phyloP scores from a whole-genome alignment of 1,284 basidiomycete species.

The Ceratobasidium sp. region DNA sequence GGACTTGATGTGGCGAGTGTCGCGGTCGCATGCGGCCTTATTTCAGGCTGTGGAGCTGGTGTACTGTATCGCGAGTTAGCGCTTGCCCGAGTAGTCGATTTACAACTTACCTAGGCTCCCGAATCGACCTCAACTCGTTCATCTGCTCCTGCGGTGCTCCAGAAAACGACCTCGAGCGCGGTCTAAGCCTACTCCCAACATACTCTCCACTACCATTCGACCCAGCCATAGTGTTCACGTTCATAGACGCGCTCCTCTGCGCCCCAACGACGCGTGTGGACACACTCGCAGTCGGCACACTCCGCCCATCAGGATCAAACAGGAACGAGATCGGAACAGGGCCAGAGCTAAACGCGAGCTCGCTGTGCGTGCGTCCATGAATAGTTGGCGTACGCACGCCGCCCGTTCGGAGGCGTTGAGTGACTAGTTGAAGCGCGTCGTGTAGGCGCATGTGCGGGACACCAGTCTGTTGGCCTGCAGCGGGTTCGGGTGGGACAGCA shows the following conservation, averaged over 20 bases:
- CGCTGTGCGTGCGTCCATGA: conserved; percentile 70
- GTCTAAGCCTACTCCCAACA: conserved; percentile 58
- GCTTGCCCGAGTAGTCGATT: neutral
- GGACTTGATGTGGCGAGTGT: conserved; percentile 46
- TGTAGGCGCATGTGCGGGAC: conserved; percentile 32
- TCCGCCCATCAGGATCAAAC: conserved; percentile 58
- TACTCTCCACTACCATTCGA: conserved; percentile 7
- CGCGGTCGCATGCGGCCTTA: conserved; percentile 27
- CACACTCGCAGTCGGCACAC: conserved; percentile 15
- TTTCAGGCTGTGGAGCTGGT: conserved; percentile 35
- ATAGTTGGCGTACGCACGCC: conserved; percentile 62
- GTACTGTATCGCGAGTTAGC: conserved; percentile 30
- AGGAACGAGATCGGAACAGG: conserved; percentile 77
- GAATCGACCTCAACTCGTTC: conserved; percentile 14
- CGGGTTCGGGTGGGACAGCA: neutral
- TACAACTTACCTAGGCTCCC: conserved; percentile 30
- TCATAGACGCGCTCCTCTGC: conserved; percentile 43
- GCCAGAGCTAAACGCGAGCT: conserved; percentile 66
- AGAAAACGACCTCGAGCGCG: conserved; percentile 80
- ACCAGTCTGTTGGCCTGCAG: neutral
- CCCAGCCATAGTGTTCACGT: neutral
- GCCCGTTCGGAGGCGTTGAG: conserved; percentile 44
- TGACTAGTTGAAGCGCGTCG: conserved; percentile 41
- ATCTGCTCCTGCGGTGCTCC: conserved; percentile 63
- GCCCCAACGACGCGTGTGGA: neutral